Evolutionary conservation across 768 basidiomycete species (phyloP).

Genomic region (Tricholoma sp.): DNA sequence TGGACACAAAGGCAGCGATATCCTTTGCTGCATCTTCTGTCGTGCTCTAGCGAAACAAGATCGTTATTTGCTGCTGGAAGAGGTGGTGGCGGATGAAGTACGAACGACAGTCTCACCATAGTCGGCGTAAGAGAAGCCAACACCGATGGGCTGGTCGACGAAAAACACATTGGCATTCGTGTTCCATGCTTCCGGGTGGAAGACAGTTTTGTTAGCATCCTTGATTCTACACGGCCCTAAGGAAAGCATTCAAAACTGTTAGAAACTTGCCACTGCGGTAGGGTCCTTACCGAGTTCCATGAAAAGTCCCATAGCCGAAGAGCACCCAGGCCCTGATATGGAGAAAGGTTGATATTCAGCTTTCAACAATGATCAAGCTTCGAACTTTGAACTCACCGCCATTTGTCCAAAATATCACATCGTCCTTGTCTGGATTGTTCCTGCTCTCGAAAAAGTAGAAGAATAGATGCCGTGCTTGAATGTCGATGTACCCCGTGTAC

Average conservation of each 20-base stretch:
- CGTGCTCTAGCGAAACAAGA: conserved; percentile 37
- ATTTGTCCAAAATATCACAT: neutral
- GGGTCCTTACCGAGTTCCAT: conserved; percentile 57
- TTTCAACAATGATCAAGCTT: neutral
- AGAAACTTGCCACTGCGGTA: conserved; percentile 18
- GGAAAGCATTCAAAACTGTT: neutral
- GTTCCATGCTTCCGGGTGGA: conserved; percentile 64
- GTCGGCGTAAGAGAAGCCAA: conserved; percentile 61
- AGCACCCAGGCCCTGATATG: neutral
- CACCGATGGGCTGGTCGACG: conserved; percentile 58
- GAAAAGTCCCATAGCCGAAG: conserved; percentile 52
- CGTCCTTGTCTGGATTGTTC: neutral
- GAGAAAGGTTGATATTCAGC: neutral
- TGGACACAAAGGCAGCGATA: conserved; percentile 62
- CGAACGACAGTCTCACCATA: conserved; percentile 55
- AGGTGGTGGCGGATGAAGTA: neutral
- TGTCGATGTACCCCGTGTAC: conserved; percentile 43
- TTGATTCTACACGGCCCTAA: conserved; percentile 65
- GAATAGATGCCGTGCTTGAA: conserved; percentile 41
- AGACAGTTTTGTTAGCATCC: conserved; percentile 42
- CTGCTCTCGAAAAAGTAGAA: conserved; percentile 39
- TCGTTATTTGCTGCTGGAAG: neutral
- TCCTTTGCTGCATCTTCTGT: conserved; percentile 67
- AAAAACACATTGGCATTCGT: conserved; percentile 59
- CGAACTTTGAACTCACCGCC: neutral